Evolutionary conservation across 768 basidiomycete species (phyloP).

Genomic region (Multifurca ochricompacta): DNA sequence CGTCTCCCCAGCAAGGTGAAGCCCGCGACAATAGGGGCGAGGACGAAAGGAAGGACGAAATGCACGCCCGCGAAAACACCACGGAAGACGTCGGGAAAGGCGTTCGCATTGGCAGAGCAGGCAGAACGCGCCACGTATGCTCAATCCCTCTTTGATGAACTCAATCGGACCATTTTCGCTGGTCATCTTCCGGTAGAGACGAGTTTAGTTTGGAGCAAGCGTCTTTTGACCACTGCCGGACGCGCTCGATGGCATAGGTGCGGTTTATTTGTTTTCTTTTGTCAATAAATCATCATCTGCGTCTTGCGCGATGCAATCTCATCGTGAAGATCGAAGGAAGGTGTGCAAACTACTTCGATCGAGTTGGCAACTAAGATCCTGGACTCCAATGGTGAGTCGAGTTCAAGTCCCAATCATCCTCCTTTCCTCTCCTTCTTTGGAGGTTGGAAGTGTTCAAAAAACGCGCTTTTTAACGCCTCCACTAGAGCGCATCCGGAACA

Average conservation of each 20-base stretch:
- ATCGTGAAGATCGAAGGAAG: slow-evolving; percentile 42
- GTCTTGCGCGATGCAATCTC: neutral
- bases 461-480: neutral
- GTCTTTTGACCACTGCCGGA: slow-evolving; percentile 20
- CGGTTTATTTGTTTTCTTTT: neutral
- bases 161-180: slow-evolving; percentile 16
- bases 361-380: slow-evolving; percentile 79
- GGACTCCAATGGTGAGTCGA: slow-evolving; percentile 56
- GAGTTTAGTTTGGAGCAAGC: slow-evolving; percentile 16
- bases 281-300: no score
- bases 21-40: no score
- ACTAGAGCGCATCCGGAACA: slow-evolving; percentile 74
- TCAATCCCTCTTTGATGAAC: slow-evolving; percentile 17
- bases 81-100: slow-evolving; percentile 19
- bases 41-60: no score
- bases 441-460: no score
- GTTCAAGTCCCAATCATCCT: no score
- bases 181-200: slow-evolving; percentile 15
- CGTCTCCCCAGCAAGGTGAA: slow-evolving; percentile 1
- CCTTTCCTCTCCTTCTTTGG: no score
- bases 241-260: slow-evolving; percentile 21
- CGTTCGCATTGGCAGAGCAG: slow-evolving; percentile 13
- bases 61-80: slow-evolving; percentile 14
- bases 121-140: slow-evolving; percentile 18
- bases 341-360: slow-evolving; percentile 54